Evolutionary conservation across 2,329 filamentous ascomycete species (phyloP), one percentile per base, ranked within the genome.

Genomic region (Plenodomus lindquistii): DNA sequence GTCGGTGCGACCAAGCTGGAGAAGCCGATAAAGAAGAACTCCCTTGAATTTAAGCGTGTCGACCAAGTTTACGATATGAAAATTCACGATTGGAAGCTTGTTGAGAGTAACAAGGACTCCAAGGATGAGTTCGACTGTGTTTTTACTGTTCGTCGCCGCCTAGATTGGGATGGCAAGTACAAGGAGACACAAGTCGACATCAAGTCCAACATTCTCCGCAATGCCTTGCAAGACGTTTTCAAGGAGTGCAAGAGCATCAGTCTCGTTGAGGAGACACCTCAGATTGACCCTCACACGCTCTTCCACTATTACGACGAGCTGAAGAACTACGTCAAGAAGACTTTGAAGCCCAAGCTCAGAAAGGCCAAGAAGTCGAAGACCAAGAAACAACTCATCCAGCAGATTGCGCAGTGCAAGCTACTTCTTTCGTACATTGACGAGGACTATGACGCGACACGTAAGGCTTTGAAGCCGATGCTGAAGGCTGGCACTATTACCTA

Each of bases 401-500:
- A 87, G 70, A 77, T 81, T 24, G 74, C 80, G 16, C 83, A 90
- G 44, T 80, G 92, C 57, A 91, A 89, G 64, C 77, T 91, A 0
- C 79, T 95, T 3, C 73, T 91, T 44, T 83, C 83, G 46, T 94
- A 91, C 60, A 77, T 94, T n/a, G 86, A 92, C 59, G 83, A 86
- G 51, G 92, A 96, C 70, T 96, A 90, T 63, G 83, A 85, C 1
- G 81, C 88, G 16, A 85, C 81, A 27, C 92, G 93, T 67, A 89
- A 91, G 70, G 88, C 86, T 1, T 79, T 96, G 0, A 87, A 91
- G 58, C 88, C 90, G 0, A 84, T 96, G 73, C 77, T 96, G 2
- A 83, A 91, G 55, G 88, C 86, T 24, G 89, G 90, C 8, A 85
- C 91, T 37, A 95, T 96, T 67, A 95, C 90, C 0, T 96, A 92